These are phyloP conservation scores for Corrigiola litoralis DNA, from an alignment of 179 eudicot genomes.

Conservation along the genomic window DNA sequence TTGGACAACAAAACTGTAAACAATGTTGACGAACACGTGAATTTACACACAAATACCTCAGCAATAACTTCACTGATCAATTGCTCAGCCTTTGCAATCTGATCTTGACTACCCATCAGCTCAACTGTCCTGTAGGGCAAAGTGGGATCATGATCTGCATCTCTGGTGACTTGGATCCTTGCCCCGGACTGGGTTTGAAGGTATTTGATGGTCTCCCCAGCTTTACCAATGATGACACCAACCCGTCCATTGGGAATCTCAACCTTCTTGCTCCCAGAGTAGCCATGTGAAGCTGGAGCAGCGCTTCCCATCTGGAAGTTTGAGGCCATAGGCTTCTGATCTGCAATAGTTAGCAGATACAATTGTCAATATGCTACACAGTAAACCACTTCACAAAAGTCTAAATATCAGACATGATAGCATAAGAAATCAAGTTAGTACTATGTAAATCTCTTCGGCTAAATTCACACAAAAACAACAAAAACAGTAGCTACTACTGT, in stretches of 20 bases:
- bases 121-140: constrained; percentile 66
- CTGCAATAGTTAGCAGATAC: constrained; percentile 9
- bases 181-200: constrained; percentile 94
- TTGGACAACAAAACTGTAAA: background rate
- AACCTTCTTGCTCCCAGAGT: constrained; percentile 59
- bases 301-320: constrained; percentile 28
- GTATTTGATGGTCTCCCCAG: constrained; percentile 87
- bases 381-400: background rate
- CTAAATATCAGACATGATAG: background rate
- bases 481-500: too few species aligned
- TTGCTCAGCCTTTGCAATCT: constrained; percentile 83
- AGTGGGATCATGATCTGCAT: constrained; percentile 78
- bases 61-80: constrained; percentile 74
- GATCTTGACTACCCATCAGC: constrained; percentile 73
- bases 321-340: constrained; percentile 42
- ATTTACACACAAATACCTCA: constrained; percentile 45
- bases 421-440: too few species aligned
- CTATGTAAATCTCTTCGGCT: too few species aligned
- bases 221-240: constrained; percentile 91
- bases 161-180: constrained; percentile 90
- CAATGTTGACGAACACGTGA: background rate
- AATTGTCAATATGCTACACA: constrained; percentile 18
- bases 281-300: constrained; percentile 38
- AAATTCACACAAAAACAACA: too few species aligned
- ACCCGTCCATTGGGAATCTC: constrained; percentile 91